Conservation (phyloP, 192 early-diverging fungal species). For the Coemansia sp. region DNA sequence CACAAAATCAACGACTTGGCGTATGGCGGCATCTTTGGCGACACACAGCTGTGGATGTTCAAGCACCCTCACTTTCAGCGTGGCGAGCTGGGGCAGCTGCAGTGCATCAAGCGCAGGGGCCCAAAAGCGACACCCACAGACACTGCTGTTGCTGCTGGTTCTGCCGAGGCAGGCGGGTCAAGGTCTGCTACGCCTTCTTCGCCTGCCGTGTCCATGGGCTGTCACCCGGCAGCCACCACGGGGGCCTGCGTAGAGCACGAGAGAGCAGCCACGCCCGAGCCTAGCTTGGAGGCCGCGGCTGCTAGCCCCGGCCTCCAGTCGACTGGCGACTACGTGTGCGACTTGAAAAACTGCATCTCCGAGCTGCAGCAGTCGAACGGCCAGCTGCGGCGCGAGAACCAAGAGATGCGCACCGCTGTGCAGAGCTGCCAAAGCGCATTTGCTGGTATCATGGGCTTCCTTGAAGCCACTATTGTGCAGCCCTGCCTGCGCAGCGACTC, state of each 20-base stretch:
- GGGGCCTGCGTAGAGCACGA: neutral
- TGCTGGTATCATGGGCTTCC: constrained; percentile 45
- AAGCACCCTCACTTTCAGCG: constrained; percentile 50
- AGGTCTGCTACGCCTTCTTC: constrained; percentile 7
- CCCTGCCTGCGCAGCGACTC: constrained; percentile 11
- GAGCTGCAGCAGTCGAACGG: constrained; percentile 37
- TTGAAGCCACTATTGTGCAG: constrained; percentile 42
- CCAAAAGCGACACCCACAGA: constrained; percentile 16
- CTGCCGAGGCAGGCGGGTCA: constrained; percentile 5
- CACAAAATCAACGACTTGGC: constrained; percentile 53
- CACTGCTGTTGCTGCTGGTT: neutral
- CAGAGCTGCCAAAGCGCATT: constrained; percentile 32
- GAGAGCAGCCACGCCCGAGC: neutral
- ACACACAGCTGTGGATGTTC: constrained; percentile 55
- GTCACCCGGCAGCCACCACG: neutral
- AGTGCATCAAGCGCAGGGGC: constrained; percentile 49
- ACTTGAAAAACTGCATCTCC: constrained; percentile 28
- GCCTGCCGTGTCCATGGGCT: neutral
- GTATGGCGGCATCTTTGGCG: constrained; percentile 43
- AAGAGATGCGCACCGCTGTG: constrained; percentile 38
- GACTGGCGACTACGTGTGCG: constrained; percentile 19
- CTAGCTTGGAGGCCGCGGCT: neutral
- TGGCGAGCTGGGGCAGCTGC: constrained; percentile 43
- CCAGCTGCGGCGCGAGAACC: constrained; percentile 43
- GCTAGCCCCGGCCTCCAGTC: neutral